A percentile compares a stretch with the other conserved stretches of the same genome.
phyloP scores from a whole-genome alignment of 306 rosid species.

The Ziziphus jujuba region DNA sequence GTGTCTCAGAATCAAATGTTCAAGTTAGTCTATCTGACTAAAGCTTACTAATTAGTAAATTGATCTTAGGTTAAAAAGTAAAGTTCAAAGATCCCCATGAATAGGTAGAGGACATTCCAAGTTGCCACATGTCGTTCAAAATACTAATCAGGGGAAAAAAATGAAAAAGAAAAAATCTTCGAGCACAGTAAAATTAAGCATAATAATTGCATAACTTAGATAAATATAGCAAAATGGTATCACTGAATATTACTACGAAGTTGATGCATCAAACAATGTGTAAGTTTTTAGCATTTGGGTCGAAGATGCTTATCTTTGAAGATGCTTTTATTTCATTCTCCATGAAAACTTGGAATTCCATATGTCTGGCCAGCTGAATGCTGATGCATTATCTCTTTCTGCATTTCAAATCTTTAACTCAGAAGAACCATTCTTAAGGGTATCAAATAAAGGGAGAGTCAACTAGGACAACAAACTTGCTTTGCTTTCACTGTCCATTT shows the following conservation, averaged over 20 bases:
- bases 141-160: too few relatives aligned
- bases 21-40: background rate
- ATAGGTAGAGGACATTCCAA: background rate
- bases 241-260: background rate
- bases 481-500: background rate
- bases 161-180: background rate
- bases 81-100: constrained; percentile 6
- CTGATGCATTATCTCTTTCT: constrained; percentile 18
- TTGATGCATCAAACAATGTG: background rate
- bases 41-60: background rate
- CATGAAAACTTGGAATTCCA: constrained; percentile 26
- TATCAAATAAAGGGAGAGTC: constrained; percentile 10
- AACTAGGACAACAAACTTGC: background rate
- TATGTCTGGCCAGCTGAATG: constrained; percentile 15
- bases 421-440: constrained; percentile 18
- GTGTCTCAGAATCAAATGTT: background rate
- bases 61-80: background rate
- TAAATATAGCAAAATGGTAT: background rate
- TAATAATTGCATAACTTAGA: background rate
- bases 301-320: constrained; percentile 23
- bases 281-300: constrained; percentile 1
- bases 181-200: background rate
- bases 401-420: constrained; percentile 10
- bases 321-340: constrained; percentile 16
- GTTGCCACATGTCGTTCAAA: too few relatives aligned